Evolutionary conservation across 805 yeast species (phyloP), one percentile per base, ranked within the genome.

Genomic region (Gaillardinia entomophila): DNA sequence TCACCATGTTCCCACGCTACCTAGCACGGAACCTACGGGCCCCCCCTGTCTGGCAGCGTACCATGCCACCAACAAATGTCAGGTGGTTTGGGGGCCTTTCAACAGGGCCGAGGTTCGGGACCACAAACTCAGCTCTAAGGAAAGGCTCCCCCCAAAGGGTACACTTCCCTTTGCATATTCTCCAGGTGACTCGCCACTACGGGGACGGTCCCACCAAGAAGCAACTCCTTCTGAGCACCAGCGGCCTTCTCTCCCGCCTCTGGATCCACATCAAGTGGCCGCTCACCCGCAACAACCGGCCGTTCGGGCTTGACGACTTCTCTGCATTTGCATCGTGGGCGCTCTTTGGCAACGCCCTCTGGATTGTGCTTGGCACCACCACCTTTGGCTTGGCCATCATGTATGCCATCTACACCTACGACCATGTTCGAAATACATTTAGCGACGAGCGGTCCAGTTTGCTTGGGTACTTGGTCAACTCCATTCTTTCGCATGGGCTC

Each of bases 291-390:
- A 73, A 70, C 28, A 65, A 64, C 41, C 49, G 73, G 24, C 72
- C 75, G 8, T 67, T 71, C 37, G 62, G 73, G 19, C 44, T 65
- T 12, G 77, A 73, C 43, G 78, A 73, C 36, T 49, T 72, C 12
- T 68, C 75, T 2, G 79, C 81, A 1, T 70, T 75, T 43, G 57
- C 69, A 7, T 73, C 79, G 4, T 75, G 77, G 77, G 49, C 73
- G 10, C 61, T 75, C 19, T 71, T 75, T 77, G 80, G 79, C 1
- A 70, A 74, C 43, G 53, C 73, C 14, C 48, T 75, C 24, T 74
- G 78, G 78, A 57, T 75, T 12, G 48, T 73, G 11, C 53, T 75
- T 34, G 80, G 80, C 3, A 75, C 81, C 3, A 75, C 81, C 6
- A 75, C 79, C 1, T 75, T 74, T 46, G 67, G 66, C 6, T 66